Evolutionary conservation across 257 asterid genomes (phyloP).

Genomic region (Solanum piurae): DNA sequence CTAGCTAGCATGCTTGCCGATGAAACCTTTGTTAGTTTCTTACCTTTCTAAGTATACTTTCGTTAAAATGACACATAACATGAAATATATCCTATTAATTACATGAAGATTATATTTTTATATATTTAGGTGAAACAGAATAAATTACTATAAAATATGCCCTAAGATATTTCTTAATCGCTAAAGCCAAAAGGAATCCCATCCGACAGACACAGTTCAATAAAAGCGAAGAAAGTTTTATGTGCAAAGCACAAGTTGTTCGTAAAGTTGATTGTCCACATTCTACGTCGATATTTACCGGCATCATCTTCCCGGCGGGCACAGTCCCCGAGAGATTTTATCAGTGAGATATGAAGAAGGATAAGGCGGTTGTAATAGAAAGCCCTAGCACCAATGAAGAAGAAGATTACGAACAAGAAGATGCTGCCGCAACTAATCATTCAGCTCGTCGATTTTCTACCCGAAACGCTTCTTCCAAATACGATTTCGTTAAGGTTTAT

Average conservation of each 20-base stretch:
- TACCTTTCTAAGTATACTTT: background rate
- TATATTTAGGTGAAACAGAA: background rate
- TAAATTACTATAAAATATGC: background rate
- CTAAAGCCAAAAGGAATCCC: background rate
- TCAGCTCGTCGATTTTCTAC: constrained; percentile 49
- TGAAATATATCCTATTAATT: background rate
- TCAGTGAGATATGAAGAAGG: constrained; percentile 15
- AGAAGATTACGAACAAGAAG: background rate
- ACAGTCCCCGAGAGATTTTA: background rate
- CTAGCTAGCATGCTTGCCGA: background rate
- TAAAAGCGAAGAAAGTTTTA: background rate
- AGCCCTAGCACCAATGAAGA: constrained; percentile 18
- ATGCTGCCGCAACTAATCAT: constrained; percentile 15
- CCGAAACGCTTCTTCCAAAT: constrained; percentile 87
- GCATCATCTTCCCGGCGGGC: background rate
- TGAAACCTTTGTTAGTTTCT: background rate
- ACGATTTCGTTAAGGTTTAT: constrained; percentile 90
- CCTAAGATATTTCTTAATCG: background rate
- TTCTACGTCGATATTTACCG: background rate
- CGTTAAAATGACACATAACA: background rate
- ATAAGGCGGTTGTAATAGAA: constrained; percentile 33
- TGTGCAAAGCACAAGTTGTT: background rate
- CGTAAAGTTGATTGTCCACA: background rate
- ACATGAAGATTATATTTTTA: background rate
- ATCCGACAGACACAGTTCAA: background rate